Evolutionary conservation across 192 early-diverging fungal species (phyloP).

Genomic region (Podila verticillata): DNA sequence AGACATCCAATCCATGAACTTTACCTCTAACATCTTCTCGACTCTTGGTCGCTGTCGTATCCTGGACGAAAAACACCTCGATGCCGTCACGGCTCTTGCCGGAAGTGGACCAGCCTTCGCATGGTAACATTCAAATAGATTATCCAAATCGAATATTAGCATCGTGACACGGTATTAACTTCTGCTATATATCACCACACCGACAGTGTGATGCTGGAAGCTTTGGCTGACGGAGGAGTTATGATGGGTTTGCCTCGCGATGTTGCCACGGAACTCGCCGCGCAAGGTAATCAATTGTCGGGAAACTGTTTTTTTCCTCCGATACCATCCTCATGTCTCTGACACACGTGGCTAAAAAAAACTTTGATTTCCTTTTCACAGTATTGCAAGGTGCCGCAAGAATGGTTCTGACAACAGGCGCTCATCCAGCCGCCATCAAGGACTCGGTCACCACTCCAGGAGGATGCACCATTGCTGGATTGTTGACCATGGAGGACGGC

Average conservation of each 20-base stretch:
- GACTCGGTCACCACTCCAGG: constrained; percentile 65
- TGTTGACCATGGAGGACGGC: constrained; percentile 67
- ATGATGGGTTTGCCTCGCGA: constrained; percentile 69
- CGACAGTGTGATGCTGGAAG: constrained; percentile 62
- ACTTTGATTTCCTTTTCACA: constrained; percentile 4
- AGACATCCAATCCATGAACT: constrained; percentile 38
- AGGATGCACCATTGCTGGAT: constrained; percentile 64
- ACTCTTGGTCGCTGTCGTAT: constrained; percentile 59
- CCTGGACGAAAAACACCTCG: constrained; percentile 64
- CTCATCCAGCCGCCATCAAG: constrained; percentile 63
- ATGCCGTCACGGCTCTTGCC: constrained; percentile 61
- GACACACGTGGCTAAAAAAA: neutral
- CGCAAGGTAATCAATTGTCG: constrained; percentile 52
- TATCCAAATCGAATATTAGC: no score
- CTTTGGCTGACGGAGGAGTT: constrained; percentile 65
- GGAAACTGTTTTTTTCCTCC: neutral
- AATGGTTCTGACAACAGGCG: constrained; percentile 61
- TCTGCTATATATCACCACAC: neutral
- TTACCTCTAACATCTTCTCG: constrained; percentile 58
- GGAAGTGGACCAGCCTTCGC: constrained; percentile 66
- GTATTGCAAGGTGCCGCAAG: constrained; percentile 62
- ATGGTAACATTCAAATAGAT: constrained; percentile 30
- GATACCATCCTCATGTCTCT: neutral
- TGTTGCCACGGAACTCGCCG: constrained; percentile 61
- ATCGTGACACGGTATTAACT: neutral